These are phyloP conservation scores for Amanita pallidorosea DNA, from an alignment of 768 basidiomycete species.

Conservation along the genomic window DNA sequence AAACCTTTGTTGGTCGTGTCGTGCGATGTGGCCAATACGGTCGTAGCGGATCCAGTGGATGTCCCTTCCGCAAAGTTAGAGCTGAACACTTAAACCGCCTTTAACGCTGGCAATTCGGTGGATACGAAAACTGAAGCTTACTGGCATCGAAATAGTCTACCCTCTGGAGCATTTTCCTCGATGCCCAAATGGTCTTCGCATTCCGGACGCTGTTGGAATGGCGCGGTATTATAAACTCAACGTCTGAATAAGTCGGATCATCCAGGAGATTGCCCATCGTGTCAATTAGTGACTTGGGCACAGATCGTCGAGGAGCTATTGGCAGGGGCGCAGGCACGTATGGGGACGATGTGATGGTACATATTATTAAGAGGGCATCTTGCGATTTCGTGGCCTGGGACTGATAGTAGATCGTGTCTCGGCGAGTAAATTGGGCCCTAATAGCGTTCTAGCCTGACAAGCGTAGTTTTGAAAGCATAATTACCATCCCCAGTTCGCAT, in stretches of 20 bases:
- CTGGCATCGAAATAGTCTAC: slow-evolving; percentile 75
- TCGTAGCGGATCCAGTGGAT: slow-evolving; percentile 13
- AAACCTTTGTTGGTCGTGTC: slow-evolving; percentile 12
- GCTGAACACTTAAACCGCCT: slow-evolving; percentile 40
- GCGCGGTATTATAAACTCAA: slow-evolving; percentile 64
- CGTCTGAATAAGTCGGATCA: slow-evolving; percentile 77
- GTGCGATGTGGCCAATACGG: slow-evolving; percentile 12
- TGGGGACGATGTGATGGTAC: slow-evolving; percentile 66
- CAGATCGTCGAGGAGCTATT: slow-evolving; percentile 33
- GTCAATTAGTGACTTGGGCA: slow-evolving; percentile 58
- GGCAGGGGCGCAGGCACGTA: slow-evolving; percentile 35
- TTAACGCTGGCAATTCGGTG: neutral
- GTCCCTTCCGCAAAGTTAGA: slow-evolving; percentile 60
- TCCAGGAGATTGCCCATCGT: slow-evolving; percentile 69
- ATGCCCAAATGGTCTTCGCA: slow-evolving; percentile 52
- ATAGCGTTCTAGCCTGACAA: neutral
- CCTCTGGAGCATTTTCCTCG: slow-evolving; percentile 52
- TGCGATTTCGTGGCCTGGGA: slow-evolving; percentile 37
- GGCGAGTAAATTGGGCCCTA: slow-evolving; percentile 72
- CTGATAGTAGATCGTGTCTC: slow-evolving; percentile 60
- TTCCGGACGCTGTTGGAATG: slow-evolving; percentile 24
- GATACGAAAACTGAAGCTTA: slow-evolving; percentile 16
- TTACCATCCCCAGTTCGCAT: slow-evolving; percentile 86
- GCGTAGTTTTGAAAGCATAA: neutral
- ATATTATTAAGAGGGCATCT: slow-evolving; percentile 68